phyloP scores from a whole-genome alignment of 129 eudicot species.

The Centella asiatica region DNA sequence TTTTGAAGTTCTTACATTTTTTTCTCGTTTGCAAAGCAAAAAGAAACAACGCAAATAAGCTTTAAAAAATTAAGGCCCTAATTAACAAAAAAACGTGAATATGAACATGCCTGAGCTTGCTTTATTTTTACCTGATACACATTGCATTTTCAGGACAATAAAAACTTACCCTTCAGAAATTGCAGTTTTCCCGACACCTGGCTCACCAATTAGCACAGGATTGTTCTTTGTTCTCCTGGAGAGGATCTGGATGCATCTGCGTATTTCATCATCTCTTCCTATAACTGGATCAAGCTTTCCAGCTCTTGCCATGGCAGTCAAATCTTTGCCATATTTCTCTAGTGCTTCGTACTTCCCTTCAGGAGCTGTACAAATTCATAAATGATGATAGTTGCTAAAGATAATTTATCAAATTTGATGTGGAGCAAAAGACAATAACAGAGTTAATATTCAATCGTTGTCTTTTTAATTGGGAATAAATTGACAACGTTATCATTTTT shows the following conservation, averaged over 20 bases:
- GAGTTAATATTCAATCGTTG: too few species aligned
- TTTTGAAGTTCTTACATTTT: too few species aligned
- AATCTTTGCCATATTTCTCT: constrained; percentile 93
- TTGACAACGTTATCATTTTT: too few species aligned
- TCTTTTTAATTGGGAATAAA: too few species aligned
- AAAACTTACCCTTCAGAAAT: constrained; percentile 85
- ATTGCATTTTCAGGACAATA: background rate
- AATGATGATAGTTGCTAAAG: background rate
- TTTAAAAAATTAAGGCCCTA: background rate
- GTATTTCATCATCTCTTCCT: constrained; percentile 98
- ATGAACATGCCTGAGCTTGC: background rate
- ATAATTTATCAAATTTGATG: background rate
- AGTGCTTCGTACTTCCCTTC: constrained; percentile 94
- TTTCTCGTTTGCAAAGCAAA: background rate
- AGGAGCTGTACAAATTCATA: constrained; percentile 48
- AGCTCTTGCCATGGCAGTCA: constrained; percentile 83
- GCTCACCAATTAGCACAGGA: constrained; percentile 98
- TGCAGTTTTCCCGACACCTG: constrained; percentile 99
- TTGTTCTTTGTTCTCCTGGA: constrained; percentile 97
- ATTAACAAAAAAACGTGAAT: too few species aligned
- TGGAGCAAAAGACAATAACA: background rate
- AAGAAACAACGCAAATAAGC: background rate
- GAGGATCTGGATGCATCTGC: constrained; percentile 91
- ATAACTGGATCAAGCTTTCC: constrained; percentile 98
- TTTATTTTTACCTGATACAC: background rate